Base-by-base conservation (phyloP, 2,329 filamentous ascomycete species). In the Exophiala calicioides region DNA sequence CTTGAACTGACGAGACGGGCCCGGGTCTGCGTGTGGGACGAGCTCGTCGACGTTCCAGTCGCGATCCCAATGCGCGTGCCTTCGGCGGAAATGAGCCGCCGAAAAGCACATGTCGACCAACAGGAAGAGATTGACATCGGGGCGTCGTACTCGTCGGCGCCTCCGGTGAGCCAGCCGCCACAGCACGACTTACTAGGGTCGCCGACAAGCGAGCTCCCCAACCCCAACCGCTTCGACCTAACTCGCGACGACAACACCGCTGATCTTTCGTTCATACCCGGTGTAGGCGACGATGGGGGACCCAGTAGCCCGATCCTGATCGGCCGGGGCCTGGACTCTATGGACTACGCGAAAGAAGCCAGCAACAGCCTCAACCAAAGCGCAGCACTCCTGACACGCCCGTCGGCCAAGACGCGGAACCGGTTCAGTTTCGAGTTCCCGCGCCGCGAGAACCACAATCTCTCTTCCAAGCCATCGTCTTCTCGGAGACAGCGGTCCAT, bases 1-100 rank as follows among this genome's bases (percentile, higher is more conserved):
- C 74, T 98, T 13, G 93, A 97, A 69, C 79, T 98, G 42, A 97
- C 93, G 3, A 80, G 93, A 54, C 80, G 93, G 57, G 86, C 89
- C 37, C 84, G 91, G 60, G 91, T 98, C 13, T 95, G 90, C 60
- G 91, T 98, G 9, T 98, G 93, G 93, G 93, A 98, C 62, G 93
- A 98, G 63, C 74, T 97, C 16, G 93, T 98, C 16, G 93, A 98
- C 61, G 87, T 98, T 12, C 93, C 93, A 2, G 85, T 97, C 37
- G 93, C 90, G 2, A 89, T 96, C 23, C 91, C 91, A 18, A 84
- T 98, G 76, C 84, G 88, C 38, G 80, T 81, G 6, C 86, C 90
- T 5, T 91, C 88, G 3, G 83, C 84, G n/a, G 91, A 97, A 62
- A 85, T 88, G 73, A 83, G 85, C 49, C 80, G 86, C 43, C 82